A percentile compares a stretch with the other conserved stretches of the same genome.
Evolutionary conservation across 2,329 filamentous ascomycete genomes (phyloP).

Genomic region (Colletotrichum musae): DNA sequence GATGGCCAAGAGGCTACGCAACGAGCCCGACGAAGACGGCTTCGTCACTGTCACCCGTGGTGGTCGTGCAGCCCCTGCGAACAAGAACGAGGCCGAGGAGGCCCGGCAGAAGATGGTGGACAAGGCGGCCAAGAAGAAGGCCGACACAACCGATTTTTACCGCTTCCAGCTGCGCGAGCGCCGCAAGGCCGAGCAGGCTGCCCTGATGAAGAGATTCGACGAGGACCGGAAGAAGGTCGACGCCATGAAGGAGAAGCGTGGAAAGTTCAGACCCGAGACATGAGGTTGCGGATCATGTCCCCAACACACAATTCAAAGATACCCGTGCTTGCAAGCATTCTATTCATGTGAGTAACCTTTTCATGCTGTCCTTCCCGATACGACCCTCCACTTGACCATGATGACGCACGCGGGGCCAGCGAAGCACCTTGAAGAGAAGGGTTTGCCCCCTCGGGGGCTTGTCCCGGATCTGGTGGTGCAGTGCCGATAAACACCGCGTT

Average conservation of each 20-base stretch:
- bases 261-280: constrained; percentile 70
- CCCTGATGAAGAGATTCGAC: constrained; percentile 80
- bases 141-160: constrained; percentile 82
- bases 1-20: constrained; percentile 75
- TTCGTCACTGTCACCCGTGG: constrained; percentile 93
- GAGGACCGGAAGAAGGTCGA: constrained; percentile 81
- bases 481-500: constrained; percentile 76
- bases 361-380: background rate
- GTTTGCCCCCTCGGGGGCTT: constrained; percentile 39
- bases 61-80: constrained; percentile 80
- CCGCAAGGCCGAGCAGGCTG: constrained; percentile 80
- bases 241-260: constrained; percentile 78
- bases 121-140: constrained; percentile 73
- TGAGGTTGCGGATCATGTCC: constrained; percentile 45
- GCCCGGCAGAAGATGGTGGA: constrained; percentile 72
- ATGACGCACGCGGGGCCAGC: constrained; percentile 71
- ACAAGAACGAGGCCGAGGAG: constrained; percentile 78
- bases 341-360: background rate
- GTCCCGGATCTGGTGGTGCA: constrained; percentile 47
- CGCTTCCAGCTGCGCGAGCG: constrained; percentile 86
- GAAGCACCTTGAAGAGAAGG: constrained; percentile 45
- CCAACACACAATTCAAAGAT: constrained; percentile 26
- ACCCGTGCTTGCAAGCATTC: constrained; percentile 25
- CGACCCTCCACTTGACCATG: constrained; percentile 48
- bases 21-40: constrained; percentile 92